Base-by-base conservation (phyloP, 257 asterid genomes). In the Nicotiana paniculata region DNA sequence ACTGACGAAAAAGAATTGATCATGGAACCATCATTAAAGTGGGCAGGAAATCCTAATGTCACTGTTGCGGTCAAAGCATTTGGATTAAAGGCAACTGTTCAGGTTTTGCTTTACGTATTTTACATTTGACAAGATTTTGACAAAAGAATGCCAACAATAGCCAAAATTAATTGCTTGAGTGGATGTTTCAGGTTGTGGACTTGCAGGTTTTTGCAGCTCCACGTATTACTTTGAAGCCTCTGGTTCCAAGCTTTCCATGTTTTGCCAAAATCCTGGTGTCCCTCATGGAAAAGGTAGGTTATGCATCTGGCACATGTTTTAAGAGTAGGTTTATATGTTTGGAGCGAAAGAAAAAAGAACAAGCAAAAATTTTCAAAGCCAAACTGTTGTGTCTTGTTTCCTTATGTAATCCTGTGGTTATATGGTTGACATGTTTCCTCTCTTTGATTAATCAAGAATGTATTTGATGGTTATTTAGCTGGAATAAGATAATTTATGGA, bases 211-310 rank as follows among this genome's bases (percentile, higher is more conserved):
- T 94, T 89, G 98, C 97, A 82, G 91, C 90, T 28, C 99, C 99
- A 28, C 99, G 98, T 66, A 93, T 96, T 85, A 94, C 99, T 82
- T 85, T 96, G 24, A 96, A 93, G 93, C 98, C 98, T 87, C 90
- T 96, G 76, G 99, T 96, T 86, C 98, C 99, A 81, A 94, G 98
- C 88, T 96, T 96, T 89, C 99, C 99, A 77, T 96, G 99, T 85
- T 96, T 94, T 83, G 93, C 95, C 85, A 91, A 88, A 80, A 93
- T 94, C 43, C 43, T 26, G 51, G 93, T 94, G 69, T 92, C 97
- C 76, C 98, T 94, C 76, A 93, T 93, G 98, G 96, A 94, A 83
- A 94, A 94, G 98, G 98, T 94, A 83, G 79, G 63, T 51, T 74
- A 51, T 74, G 79, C 62, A 74, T 48, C 79, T 26, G 43, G 37